Evolutionary conservation across 106 monocot genomes (phyloP), one percentile per base, ranked within the genome.

Genomic region (Allium fistulosum): DNA sequence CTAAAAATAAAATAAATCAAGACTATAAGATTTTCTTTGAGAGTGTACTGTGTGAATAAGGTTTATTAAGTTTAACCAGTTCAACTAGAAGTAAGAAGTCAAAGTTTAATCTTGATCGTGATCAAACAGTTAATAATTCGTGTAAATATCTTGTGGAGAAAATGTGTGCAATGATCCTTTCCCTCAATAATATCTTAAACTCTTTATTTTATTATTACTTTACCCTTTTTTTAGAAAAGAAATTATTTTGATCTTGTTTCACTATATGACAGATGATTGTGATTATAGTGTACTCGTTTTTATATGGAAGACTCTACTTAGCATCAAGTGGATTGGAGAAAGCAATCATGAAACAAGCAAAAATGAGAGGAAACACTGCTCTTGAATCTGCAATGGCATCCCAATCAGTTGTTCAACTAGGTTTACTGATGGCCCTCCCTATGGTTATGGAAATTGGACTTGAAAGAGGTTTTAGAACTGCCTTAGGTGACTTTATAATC

Each of bases 361-460:
- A 68, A 22, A 85, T 83, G 74, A 78, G 87, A 70, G 93, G 93
- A 57, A 93, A 99, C 71, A 67, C 62, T 57, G 76, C 99, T 67
- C 87, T 99, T 46, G 83, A 93, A 70, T 65, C 93, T 27, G 99
- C 99, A 45, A 87, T 99, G 90, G 93, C 90, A 28, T 99, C 99
- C 53, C 99, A 99, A 51, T 99, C 99, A 6, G 61, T 93, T 10
- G 90, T 93, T 50, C 99, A 99, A 58, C 62, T 99, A 18, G 99
- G 99, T 74, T 53, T 99, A 27, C 61, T 99, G 11, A 90, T 99
- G 93, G 84, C 93, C 56, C 75, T 99, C 14, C 99, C 99, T 0
- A 99, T 99, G 99, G 76, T 99, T 15, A 99, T 99, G 99, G 99
- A 99, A 69, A 93, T 99, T 58, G 99, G 99, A 22, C 75, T 99